These are phyloP conservation scores for Geotrichum europaeum DNA, from an alignment of 1,139 yeast genomes.

Conservation along the genomic window DNA sequence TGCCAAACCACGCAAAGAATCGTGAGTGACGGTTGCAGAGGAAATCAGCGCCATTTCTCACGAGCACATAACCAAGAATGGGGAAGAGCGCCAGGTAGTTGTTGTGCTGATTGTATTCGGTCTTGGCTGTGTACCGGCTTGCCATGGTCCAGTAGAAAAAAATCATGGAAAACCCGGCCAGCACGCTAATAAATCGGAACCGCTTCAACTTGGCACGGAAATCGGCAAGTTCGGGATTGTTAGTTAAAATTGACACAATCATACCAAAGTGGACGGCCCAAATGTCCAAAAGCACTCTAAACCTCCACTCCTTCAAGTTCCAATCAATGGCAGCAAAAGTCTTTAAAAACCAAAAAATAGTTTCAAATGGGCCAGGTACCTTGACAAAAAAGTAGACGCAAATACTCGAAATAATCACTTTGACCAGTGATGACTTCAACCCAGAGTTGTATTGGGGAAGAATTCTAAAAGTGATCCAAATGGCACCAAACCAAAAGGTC, in stretches of 20 bases:
- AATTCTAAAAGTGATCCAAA: slow-evolving; percentile 23
- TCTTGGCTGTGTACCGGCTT: slow-evolving; percentile 18
- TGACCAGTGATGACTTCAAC: slow-evolving; percentile 18
- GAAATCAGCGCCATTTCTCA: slow-evolving; percentile 23
- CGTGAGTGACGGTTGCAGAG: slow-evolving; percentile 22
- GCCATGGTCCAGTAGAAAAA: slow-evolving; percentile 18
- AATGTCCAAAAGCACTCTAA: slow-evolving; percentile 24
- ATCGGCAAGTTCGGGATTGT: slow-evolving; percentile 18
- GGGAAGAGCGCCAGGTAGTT: slow-evolving; percentile 21
- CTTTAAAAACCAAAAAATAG: slow-evolving; percentile 21
- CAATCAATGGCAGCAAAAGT: slow-evolving; percentile 22
- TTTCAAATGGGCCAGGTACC: slow-evolving; percentile 22
- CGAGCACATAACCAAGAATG: slow-evolving; percentile 23
- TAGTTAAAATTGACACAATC: slow-evolving; percentile 22
- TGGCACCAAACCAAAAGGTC: slow-evolving; percentile 25
- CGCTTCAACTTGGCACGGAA: slow-evolving; percentile 6
- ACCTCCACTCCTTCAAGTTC: slow-evolving; percentile 27
- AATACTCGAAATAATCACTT: slow-evolving; percentile 20
- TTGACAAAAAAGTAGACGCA: slow-evolving; percentile 18
- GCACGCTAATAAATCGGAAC: slow-evolving; percentile 4
- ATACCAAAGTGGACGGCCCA: slow-evolving; percentile 26
- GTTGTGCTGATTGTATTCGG: slow-evolving; percentile 23
- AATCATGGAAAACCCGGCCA: slow-evolving; percentile 9
- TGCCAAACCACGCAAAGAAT: slow-evolving; percentile 25
- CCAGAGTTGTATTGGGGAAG: slow-evolving; percentile 20